Evolutionary conservation across 2,329 filamentous ascomycete genomes (phyloP).

Genomic region (Exophiala spinifera): DNA sequence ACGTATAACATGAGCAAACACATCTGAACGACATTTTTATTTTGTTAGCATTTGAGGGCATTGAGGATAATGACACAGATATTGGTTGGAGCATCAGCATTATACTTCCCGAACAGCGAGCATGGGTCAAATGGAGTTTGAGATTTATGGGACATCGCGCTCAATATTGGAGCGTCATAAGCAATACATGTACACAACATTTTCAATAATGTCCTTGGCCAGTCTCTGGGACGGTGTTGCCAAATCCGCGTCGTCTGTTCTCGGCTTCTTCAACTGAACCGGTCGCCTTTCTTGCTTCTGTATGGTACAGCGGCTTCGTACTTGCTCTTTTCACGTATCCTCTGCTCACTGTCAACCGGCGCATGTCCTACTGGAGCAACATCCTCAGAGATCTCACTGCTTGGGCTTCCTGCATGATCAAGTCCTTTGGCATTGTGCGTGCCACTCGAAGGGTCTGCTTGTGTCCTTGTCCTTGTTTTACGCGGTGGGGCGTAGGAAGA

Average conservation of each 20-base stretch:
- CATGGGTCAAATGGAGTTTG: slow-evolving; percentile 5
- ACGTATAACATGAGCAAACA: slow-evolving; percentile 14
- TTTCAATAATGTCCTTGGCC: neutral
- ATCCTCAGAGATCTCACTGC: slow-evolving; percentile 69
- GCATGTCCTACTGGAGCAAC: slow-evolving; percentile 84
- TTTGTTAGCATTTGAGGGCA: neutral
- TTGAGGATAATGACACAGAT: slow-evolving; percentile 5
- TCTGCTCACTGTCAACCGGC: slow-evolving; percentile 65
- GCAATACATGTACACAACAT: slow-evolving; percentile 17
- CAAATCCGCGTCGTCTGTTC: neutral
- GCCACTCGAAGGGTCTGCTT: slow-evolving; percentile 28
- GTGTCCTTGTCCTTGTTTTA: slow-evolving; percentile 23
- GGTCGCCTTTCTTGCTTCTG: slow-evolving; percentile 76
- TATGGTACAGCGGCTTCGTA: slow-evolving; percentile 80
- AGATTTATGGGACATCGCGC: neutral
- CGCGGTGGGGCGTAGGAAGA: slow-evolving; percentile 25
- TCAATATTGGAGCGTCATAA: neutral
- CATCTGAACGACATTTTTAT: slow-evolving; percentile 3
- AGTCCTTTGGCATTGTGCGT: slow-evolving; percentile 36
- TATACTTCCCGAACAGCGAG: slow-evolving; percentile 6
- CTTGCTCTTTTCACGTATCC: slow-evolving; percentile 75
- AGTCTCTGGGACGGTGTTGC: neutral
- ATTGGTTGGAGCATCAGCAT: slow-evolving; percentile 3
- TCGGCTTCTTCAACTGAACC: slow-evolving; percentile 59
- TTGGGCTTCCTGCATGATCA: slow-evolving; percentile 62